A percentile compares a stretch with the other conserved stretches of the same genome.
phyloP scores from a whole-genome alignment of 352 stramenopile genomes.

The Globisporangium paddicum region DNA sequence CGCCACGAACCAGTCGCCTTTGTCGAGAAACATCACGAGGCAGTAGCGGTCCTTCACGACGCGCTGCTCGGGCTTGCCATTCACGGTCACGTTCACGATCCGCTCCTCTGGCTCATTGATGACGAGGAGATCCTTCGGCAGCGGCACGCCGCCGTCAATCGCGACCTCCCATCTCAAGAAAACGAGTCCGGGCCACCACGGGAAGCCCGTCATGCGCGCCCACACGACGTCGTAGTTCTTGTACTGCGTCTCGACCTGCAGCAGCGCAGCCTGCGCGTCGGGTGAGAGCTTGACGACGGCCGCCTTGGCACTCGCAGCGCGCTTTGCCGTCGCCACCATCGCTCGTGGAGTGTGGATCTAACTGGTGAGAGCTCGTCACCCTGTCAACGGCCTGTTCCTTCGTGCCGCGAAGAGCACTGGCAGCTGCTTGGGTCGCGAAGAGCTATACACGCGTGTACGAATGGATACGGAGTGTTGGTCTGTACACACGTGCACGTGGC shows the following conservation, averaged over 20 bases:
- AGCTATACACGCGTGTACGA: background rate
- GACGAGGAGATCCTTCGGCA: slow-evolving; percentile 28
- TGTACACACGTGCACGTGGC: too few relatives aligned
- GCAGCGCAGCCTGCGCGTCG: slow-evolving; percentile 17
- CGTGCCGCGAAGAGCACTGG: background rate
- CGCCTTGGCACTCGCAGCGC: slow-evolving; percentile 19
- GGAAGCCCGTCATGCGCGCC: slow-evolving; percentile 59
- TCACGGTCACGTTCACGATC: slow-evolving; percentile 9
- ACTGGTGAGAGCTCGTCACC: background rate
- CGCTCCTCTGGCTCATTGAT: slow-evolving; percentile 34
- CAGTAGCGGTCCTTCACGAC: slow-evolving; percentile 17
- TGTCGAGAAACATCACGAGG: slow-evolving; percentile 65
- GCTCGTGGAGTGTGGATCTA: background rate
- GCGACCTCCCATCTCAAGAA: slow-evolving; percentile 65
- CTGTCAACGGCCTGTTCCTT: background rate
- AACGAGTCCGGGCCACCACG: slow-evolving; percentile 78
- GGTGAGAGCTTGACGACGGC: slow-evolving; percentile 16
- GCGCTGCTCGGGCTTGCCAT: slow-evolving; percentile 15
- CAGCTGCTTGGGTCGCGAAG: background rate
- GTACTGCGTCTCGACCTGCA: slow-evolving; percentile 47
- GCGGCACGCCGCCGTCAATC: slow-evolving; percentile 29
- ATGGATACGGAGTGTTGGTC: too few relatives aligned
- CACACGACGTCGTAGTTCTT: slow-evolving; percentile 76
- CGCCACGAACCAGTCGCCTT: slow-evolving; percentile 51
- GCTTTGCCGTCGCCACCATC: slow-evolving; percentile 26